phyloP scores from a whole-genome alignment of 139 green algal genomes.

The Marvania coccoides region DNA sequence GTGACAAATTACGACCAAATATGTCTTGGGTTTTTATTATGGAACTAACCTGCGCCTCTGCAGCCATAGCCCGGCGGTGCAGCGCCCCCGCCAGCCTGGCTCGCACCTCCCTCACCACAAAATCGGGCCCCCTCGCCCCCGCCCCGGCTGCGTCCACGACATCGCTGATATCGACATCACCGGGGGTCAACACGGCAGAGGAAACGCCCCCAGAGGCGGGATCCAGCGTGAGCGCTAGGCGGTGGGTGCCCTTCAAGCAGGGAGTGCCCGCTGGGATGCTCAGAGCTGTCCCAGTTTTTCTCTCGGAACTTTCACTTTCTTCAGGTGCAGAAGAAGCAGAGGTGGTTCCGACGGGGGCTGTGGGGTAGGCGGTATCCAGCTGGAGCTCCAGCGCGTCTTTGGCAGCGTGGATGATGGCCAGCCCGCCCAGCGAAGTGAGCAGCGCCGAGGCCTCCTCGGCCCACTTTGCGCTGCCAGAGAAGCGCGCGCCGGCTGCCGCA shows the following conservation, averaged over 20 bases:
- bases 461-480: constrained; percentile 3
- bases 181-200: constrained; percentile 1
- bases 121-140: background rate
- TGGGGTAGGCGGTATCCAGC: constrained; percentile 9
- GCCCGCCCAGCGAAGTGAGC: constrained; percentile 11
- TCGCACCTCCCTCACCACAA: constrained; percentile 25
- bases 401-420: constrained; percentile 5
- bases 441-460: constrained; percentile 9
- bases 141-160: constrained; percentile 1
- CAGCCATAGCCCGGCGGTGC: constrained; percentile 11
- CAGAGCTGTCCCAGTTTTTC: background rate
- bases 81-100: constrained; percentile 3
- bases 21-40: background rate
- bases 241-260: background rate
- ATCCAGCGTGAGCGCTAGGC: background rate
- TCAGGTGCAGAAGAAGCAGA: background rate
- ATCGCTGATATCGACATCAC: constrained; percentile 20
- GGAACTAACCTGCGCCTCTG: background rate
- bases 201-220: background rate
- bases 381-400: constrained; percentile 1
- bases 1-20: background rate
- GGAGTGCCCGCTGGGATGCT: background rate
- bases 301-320: background rate
- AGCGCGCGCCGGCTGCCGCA: constrained; percentile 5
- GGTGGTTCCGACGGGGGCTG: too few relatives aligned